Percentiles rank a stretch among this genome's conserved stretches.
Evolutionary conservation across 1,284 basidiomycete species (phyloP).

Genomic region (Ceratobasidium sp.): DNA sequence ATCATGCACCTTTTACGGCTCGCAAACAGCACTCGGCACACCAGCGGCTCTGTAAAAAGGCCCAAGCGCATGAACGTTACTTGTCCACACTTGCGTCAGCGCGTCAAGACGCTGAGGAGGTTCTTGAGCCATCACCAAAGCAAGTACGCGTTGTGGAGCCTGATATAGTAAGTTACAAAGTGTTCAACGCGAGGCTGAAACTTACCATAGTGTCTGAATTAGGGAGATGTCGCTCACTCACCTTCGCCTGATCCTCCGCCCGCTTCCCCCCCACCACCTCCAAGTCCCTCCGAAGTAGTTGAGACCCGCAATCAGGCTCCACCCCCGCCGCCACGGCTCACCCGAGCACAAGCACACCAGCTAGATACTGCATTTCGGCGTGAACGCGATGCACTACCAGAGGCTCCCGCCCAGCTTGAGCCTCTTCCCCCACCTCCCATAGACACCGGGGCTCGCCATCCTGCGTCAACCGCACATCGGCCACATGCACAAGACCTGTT

Average conservation of each 20-base stretch:
- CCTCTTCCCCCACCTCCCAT: neutral
- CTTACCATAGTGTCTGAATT: neutral
- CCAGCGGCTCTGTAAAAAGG: neutral
- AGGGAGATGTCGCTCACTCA: neutral
- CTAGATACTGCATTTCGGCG: constrained; percentile 1
- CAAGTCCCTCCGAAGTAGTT: too few relatives aligned
- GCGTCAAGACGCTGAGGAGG: neutral
- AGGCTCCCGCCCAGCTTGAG: constrained; percentile 20
- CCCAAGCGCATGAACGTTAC: neutral
- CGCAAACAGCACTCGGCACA: neutral
- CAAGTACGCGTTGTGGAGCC: constrained; percentile 4
- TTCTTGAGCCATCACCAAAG: neutral
- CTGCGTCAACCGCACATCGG: neutral
- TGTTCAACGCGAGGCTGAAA: neutral
- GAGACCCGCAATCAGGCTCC: neutral
- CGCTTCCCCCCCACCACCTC: neutral
- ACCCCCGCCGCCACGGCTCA: neutral
- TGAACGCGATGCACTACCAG: constrained; percentile 8
- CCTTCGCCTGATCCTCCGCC: neutral
- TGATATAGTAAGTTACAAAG: neutral
- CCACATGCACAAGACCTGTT: neutral
- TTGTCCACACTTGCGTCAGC: neutral
- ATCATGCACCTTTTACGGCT: neutral
- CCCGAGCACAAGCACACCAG: constrained; percentile 10
- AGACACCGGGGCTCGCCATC: neutral